Evolutionary conservation across 75 land plant genomes (phyloP), one percentile per base, ranked within the genome.

Genomic region (Selaginella tamariscina): DNA sequence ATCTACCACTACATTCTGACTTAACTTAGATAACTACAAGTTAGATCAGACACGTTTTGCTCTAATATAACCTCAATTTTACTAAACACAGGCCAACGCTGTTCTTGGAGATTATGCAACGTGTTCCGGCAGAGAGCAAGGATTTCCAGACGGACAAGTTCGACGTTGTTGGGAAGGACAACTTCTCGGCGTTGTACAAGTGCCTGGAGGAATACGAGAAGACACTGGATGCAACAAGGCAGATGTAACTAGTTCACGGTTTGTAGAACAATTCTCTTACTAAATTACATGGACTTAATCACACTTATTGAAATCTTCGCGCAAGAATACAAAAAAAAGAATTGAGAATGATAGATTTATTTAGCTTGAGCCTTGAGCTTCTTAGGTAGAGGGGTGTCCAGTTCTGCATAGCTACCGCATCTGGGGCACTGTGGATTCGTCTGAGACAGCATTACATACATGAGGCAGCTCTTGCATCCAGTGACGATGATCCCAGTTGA

Each of bases 201-300:
- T 95, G 96, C 69, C 87, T 95, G 29, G 99, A 95, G 64, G 99
- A 95, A 68, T 95, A 87, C 63, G 96, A 95, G 79, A 95, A 95
- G 71, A 89, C 86, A 5, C 86, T 93, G 27, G 98, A 84, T 76
- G 86, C 71, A 63, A 69, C 76, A 39, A 5, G 49, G 49, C 49
- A 39, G 49, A 39, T 39, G 5, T 39, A 39, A 15, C 49, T 5
- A 39, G 5, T n/a, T n/a, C n/a, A n/a, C n/a, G n/a, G n/a, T n/a
- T n/a, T n/a, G n/a, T n/a, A n/a, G n/a, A n/a, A n/a, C n/a, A n/a
- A n/a, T n/a, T n/a, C n/a, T n/a, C n/a, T n/a, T n/a, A n/a, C n/a
- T n/a, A n/a, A n/a, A n/a, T n/a, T n/a, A n/a, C n/a, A n/a, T n/a
- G n/a, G n/a, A n/a, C n/a, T n/a, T n/a, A n/a, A n/a, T n/a, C n/a